These are phyloP conservation scores for Isabelozyma gotoi DNA, from an alignment of 805 yeast species.

Conservation along the genomic window DNA sequence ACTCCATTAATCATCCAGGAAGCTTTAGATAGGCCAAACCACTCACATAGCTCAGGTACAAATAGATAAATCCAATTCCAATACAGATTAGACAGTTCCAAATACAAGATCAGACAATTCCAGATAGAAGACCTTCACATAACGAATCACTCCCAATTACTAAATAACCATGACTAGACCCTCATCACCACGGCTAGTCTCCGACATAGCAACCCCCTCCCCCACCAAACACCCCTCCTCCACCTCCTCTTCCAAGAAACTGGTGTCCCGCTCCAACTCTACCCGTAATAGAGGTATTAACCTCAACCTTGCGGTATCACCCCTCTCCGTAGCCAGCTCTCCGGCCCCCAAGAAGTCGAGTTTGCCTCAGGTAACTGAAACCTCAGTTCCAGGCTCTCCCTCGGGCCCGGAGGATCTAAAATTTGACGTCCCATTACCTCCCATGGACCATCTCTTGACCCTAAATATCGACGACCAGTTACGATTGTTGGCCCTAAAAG, in stretches of 20 bases:
- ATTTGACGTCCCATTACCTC: conserved; percentile 32
- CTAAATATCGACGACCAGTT: conserved; percentile 53
- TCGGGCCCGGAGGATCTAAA: conserved; percentile 14
- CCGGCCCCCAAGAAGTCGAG: conserved; percentile 2
- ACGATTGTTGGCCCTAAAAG: conserved; percentile 64
- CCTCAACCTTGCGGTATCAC: conserved; percentile 31
- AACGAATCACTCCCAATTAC: not conserved
- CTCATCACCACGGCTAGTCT: not conserved
- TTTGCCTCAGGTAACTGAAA: conserved; percentile 4
- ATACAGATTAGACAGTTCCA: too few species aligned
- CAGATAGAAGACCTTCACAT: too few species aligned
- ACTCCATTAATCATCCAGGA: too few species aligned
- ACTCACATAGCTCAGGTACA: too few species aligned
- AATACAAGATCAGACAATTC: too few species aligned
- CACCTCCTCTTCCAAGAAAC: conserved; percentile 8
- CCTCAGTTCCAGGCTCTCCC: conserved; percentile 3
- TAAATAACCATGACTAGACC: not conserved
- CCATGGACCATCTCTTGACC: conserved; percentile 21
- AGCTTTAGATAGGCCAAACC: too few species aligned
- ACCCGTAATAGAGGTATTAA: conserved; percentile 30
- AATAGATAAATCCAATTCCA: too few species aligned
- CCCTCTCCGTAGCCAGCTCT: conserved; percentile 7
- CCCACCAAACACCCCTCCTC: conserved; percentile 2
- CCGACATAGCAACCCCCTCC: not conserved
- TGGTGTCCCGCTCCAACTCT: conserved; percentile 8